Base-by-base conservation (phyloP, 257 asterid genomes). In the Knoxia roxburghii region DNA sequence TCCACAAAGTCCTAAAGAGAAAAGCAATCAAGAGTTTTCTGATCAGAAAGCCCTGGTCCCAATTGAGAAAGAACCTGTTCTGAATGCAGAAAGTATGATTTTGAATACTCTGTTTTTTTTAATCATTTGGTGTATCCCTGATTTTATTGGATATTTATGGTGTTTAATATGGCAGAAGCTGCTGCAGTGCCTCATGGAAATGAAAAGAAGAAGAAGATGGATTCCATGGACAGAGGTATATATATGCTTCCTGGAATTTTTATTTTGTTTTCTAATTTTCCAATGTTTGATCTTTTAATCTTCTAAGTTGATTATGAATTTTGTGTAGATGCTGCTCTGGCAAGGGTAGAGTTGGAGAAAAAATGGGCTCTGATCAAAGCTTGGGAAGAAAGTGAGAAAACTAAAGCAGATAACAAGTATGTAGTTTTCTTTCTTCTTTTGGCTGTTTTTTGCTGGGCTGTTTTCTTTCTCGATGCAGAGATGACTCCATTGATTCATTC, bases 361-460 rank as follows among this genome's bases (percentile, higher is more conserved):
- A 86, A 72, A 69, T 68, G 83, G 75, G 86, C 90, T 39, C 75
- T 86, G 61, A 76, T 86, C 73, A 84, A 81, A 76, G 94, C 94
- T 35, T 86, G 94, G 94, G 94, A 86, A 82, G 94, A 86, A 6
- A 82, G 78, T 72, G 87, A 84, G 68, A 86, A 86, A 77, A 10
- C 85, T 0, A 82, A 82, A 76, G 80, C 82, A 33, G 84, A 80
- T 33, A 86, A 80, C 74, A 86, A 80, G 94, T 86, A 70, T 0
- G 27, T 32, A 61, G 17, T 27, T 24, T 1, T 41, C 3, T 64
- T 39, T 5, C 15, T 11, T 66, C 10, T 29, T 18, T 41, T 41
- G 13, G 9, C 46, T 41, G 1, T 13, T 41, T 1, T 41, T 33
- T 6, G 2, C 39, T 33, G 6, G 2, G 39, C 39, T 33, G 39